Percentiles rank a stretch among this genome's conserved stretches.
Evolutionary conservation across 306 rosid species (phyloP).

Genomic region (Phaseolus lunatus): DNA sequence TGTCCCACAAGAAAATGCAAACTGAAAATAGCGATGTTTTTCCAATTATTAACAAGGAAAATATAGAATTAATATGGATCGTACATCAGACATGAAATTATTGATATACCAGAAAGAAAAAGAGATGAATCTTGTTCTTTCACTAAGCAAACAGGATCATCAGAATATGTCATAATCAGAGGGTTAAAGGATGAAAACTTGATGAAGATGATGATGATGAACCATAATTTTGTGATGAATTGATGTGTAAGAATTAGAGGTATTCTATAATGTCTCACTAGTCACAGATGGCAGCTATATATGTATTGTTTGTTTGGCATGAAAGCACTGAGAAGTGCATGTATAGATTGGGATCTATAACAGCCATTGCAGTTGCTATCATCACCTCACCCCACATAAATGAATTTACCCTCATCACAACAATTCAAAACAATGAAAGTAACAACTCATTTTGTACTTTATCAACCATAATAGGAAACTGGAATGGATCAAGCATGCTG

Average conservation of each 20-base stretch:
- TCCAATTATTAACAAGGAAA: slow-evolving; percentile 23
- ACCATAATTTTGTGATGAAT: slow-evolving; percentile 32
- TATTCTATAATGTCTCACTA: slow-evolving; percentile 4
- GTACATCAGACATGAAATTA: not conserved
- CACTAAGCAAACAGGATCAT: not conserved
- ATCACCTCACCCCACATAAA: slow-evolving; percentile 41
- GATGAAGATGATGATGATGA: not conserved
- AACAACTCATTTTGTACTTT: slow-evolving; percentile 50
- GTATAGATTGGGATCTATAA: slow-evolving; percentile 45
- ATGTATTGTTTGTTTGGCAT: slow-evolving; percentile 40
- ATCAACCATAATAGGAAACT: slow-evolving; percentile 39
- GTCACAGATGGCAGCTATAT: slow-evolving; percentile 24
- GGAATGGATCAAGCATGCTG: slow-evolving; percentile 37
- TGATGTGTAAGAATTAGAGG: not conserved
- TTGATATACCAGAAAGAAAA: not conserved
- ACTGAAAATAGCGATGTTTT: slow-evolving; percentile 6
- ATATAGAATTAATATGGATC: not conserved
- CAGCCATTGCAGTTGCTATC: slow-evolving; percentile 60
- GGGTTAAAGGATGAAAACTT: slow-evolving; percentile 1
- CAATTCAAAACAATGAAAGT: slow-evolving; percentile 41
- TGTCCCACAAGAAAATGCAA: slow-evolving; percentile 39
- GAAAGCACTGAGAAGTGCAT: slow-evolving; percentile 33
- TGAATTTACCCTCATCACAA: slow-evolving; percentile 42
- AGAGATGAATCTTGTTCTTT: not conserved
- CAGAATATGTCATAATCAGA: not conserved